A percentile compares a stretch with the other conserved stretches of the same genome.
Conservation (phyloP, 257 asterid genomes). For the Osmanthus fragrans region DNA sequence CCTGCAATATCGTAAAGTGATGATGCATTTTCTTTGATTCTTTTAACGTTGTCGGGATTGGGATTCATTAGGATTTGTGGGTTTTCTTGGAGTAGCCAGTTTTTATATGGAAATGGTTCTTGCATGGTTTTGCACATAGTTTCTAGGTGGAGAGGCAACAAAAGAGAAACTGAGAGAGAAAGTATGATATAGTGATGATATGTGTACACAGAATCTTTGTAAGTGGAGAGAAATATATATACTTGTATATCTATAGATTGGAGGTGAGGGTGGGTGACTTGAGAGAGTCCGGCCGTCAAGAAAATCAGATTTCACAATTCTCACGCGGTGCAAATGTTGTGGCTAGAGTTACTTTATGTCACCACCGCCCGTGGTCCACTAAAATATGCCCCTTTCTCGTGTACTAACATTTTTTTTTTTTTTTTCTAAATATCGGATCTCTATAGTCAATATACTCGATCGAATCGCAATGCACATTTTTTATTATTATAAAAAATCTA, state of each 20-base stretch:
- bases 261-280: not conserved
- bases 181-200: not conserved
- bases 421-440: too few relatives aligned
- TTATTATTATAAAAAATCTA: too few relatives aligned
- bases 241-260: not conserved
- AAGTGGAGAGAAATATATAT: not conserved
- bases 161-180: too few relatives aligned
- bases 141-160: not conserved
- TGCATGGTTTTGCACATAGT: conserved; percentile 17
- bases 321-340: not conserved
- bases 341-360: not conserved
- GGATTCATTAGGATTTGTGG: not conserved
- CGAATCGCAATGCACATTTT: too few relatives aligned
- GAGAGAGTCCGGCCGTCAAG: not conserved
- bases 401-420: too few relatives aligned
- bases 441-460: too few relatives aligned
- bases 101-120: conserved; percentile 16
- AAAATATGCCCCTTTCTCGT: too few relatives aligned
- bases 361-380: not conserved
- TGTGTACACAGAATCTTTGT: too few relatives aligned
- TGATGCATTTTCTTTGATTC: not conserved
- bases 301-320: not conserved
- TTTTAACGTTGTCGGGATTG: not conserved
- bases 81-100: not conserved
- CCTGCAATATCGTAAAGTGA: not conserved